A percentile compares a stretch with the other conserved stretches of the same genome.
Conservation (phyloP, 2,329 filamentous ascomycete genomes). For the Elsinoe necatrix region DNA sequence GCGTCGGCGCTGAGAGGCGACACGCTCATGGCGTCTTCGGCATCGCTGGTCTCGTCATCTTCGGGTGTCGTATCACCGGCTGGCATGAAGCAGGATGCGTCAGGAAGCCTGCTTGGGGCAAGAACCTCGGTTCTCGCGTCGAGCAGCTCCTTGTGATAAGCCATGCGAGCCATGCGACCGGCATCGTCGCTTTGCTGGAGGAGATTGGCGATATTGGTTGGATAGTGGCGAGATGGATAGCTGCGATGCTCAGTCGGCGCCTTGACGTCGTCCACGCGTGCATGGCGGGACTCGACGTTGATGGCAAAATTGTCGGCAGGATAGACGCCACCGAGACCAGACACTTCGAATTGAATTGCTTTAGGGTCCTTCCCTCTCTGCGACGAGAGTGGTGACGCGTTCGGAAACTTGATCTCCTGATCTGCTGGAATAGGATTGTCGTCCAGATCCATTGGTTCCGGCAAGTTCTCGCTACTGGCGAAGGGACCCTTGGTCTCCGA, state of each 20-base stretch:
- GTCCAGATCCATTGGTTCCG: slow-evolving; percentile 30
- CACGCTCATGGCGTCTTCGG: slow-evolving; percentile 25
- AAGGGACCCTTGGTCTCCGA: slow-evolving; percentile 25
- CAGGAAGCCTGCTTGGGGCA: slow-evolving; percentile 37
- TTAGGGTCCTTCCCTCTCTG: slow-evolving; percentile 23
- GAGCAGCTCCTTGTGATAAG: slow-evolving; percentile 59
- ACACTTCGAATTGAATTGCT: slow-evolving; percentile 36
- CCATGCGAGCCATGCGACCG: slow-evolving; percentile 16
- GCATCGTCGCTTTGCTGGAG: slow-evolving; percentile 22
- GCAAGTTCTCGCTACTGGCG: slow-evolving; percentile 20
- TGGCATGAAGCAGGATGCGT: slow-evolving; percentile 35
- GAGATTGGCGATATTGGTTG: slow-evolving; percentile 29
- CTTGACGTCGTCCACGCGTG: slow-evolving; percentile 18
- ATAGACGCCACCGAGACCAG: slow-evolving; percentile 53
- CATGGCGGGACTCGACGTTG: slow-evolving; percentile 37
- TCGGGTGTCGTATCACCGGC: slow-evolving; percentile 32
- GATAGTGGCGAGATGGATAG: slow-evolving; percentile 19
- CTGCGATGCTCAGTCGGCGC: slow-evolving; percentile 11
- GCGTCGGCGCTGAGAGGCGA: slow-evolving; percentile 20
- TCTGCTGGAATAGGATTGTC: slow-evolving; percentile 30
- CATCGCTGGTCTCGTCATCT: slow-evolving; percentile 27
- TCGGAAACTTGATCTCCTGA: slow-evolving; percentile 33
- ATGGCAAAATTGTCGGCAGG: slow-evolving; percentile 49
- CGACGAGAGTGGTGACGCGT: slow-evolving; percentile 24
- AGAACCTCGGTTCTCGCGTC: slow-evolving; percentile 59